Evolutionary conservation across 768 basidiomycete species (phyloP).

Genomic region (Rhodocollybia butyracea): DNA sequence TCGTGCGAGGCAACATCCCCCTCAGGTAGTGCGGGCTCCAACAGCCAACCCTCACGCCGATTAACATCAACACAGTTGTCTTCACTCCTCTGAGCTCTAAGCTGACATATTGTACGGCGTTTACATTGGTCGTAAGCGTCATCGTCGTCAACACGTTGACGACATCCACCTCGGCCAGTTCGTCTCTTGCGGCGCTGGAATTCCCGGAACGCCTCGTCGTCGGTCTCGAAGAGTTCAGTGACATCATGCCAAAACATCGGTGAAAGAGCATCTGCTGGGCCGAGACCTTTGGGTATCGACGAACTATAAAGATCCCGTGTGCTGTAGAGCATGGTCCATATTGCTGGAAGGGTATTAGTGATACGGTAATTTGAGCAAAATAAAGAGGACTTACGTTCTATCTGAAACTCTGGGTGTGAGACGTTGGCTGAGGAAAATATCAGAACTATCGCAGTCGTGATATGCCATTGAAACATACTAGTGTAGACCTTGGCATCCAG

Average conservation of each 20-base stretch:
- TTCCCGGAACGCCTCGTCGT: slow-evolving; percentile 42
- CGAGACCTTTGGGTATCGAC: slow-evolving; percentile 32
- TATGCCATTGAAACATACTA: slow-evolving; percentile 28
- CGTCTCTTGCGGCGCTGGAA: slow-evolving; percentile 22
- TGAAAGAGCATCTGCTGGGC: slow-evolving; percentile 34
- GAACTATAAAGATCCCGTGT: slow-evolving; percentile 51
- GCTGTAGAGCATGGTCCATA: slow-evolving; percentile 56
- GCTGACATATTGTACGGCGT: slow-evolving; percentile 26
- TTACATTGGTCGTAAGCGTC: slow-evolving; percentile 21
- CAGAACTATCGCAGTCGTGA: background rate
- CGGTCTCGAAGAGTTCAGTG: slow-evolving; percentile 48
- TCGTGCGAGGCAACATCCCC: background rate
- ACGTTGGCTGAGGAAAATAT: slow-evolving; percentile 32
- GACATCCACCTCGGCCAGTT: background rate
- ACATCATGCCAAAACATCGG: slow-evolving; percentile 61
- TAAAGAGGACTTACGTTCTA: slow-evolving; percentile 32
- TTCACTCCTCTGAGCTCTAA: slow-evolving; percentile 22
- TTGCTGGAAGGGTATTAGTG: slow-evolving; percentile 26
- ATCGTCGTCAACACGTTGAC: slow-evolving; percentile 15
- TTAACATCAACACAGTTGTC: slow-evolving; percentile 16
- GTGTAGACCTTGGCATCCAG: slow-evolving; percentile 54
- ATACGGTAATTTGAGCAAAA: background rate
- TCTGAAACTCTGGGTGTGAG: slow-evolving; percentile 41
- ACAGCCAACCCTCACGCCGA: background rate
- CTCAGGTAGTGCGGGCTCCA: background rate